Base-by-base conservation (phyloP, 257 asterid species). In the Solanum paucissectum region DNA sequence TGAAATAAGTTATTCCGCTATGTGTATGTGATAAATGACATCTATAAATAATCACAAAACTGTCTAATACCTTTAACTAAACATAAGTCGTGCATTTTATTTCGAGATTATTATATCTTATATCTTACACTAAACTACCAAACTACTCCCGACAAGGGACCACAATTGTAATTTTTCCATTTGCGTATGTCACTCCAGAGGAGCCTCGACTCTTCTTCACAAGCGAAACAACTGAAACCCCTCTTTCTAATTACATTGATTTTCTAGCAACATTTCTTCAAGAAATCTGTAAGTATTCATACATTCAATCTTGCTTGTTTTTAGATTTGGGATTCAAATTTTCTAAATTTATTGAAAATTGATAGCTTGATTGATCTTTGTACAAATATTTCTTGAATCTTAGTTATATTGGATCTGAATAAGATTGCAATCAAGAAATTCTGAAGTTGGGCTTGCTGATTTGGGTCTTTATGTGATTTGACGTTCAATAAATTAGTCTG, bases 371-470 rank as follows among this genome's bases (percentile, higher is more conserved):
- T 79, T 79, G 85, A 79, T 79, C 85, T 44, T 27, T 16, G 40
- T 79, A 27, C 40, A 49, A 27, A 23, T 40, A 44, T 44, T 44
- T 79, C 38, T 79, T 44, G 84, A 77, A 79, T 79, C 64, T 79
- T 79, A 34, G 55, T 58, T 72, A 9, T 40, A 66, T 42, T 83
- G 73, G 85, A 87, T 86, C 87, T 89, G 90, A 77, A 86, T 74
- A 49, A 29, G 1, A 68, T 34, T 12, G 40, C 14, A 81, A 16
- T 60, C 34, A 62, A 60, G 76, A 58, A 49, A 29, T 66, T 27
- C 25, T 79, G 88, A 79, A 46, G 60, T 74, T 88, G 83, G 60
- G 13, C 44, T 82, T 76, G 71, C 52, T 62, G 49, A 68, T 74
- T 69, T 32, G 34, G 85, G 83, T 58, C 86, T 16, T 62, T 36